Base-by-base conservation (phyloP, 2,329 filamentous ascomycete species). In the Stemphylium vesicarium region DNA sequence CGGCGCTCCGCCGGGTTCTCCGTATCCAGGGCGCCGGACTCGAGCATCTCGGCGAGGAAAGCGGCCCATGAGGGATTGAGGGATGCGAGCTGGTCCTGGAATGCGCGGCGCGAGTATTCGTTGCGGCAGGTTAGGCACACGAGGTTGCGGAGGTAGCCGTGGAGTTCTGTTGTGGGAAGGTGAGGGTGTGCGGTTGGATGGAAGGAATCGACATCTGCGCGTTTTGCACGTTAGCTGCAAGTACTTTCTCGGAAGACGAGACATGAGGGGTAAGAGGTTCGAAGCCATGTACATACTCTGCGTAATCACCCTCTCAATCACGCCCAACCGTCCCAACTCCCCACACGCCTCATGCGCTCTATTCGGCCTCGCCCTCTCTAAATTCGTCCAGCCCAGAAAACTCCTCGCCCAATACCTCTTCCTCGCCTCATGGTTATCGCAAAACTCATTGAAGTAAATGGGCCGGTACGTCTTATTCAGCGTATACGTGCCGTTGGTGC, bases 381-480 rank as follows among this genome's bases (percentile, higher is more conserved):
- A 79, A 39, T 86, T 92, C 4, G 91, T 88, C 93, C 93, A 98
- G 33, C 95, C 95, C 16, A 99, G 79, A 75, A 96, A 99, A 71
- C 91, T 96, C 43, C 95, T 81, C 0, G 95, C 94, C 95, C 95
- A 99, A 74, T 99, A 99, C 57, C 95, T 82, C 76, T 97, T 95
- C 62, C 95, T 82, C 11, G 90, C 87, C 73, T 93, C 91, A 76
- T 98, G 94, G 61, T 81, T 90, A 41, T 83, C 79, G 38, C 92
- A 77, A 70, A 98, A 99, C 74, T 99, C 95, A 74, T 92, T 87
- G 75, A 90, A 93, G 79, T 96, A 99, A 63, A 96, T 96, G 29
- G 94, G 95, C 2, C 90, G 86, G 72, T 96, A 97, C 12, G 85
- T 86, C 78, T 90, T 92, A 79, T 98, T 98, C 69, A 95, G 83